Base-by-base conservation (phyloP, 345 rosid species). In the Sapria himalayana region DNA sequence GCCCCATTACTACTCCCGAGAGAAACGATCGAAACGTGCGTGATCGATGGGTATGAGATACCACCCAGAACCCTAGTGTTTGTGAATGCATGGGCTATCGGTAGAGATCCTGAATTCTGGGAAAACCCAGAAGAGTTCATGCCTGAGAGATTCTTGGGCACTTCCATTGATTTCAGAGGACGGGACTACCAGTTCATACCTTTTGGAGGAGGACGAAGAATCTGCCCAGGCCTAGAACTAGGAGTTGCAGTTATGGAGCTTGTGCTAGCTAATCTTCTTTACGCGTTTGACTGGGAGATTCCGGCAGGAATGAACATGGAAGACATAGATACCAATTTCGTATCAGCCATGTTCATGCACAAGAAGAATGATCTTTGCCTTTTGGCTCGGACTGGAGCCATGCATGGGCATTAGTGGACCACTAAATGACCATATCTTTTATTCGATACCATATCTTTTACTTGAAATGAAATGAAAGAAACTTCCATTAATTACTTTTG, bases 71-170 rank as follows among this genome's bases (percentile, higher is more conserved):
- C 69, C 10, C 20, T 41, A 10, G 52, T 70, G 18, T 37, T 25
- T 36, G 61, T 60, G 9, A 66, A 60, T 20, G 45, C 23, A 2
- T 59, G 51, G 54, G 69, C 69, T 0, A 36, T 70, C 4, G 71
- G 74, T 4, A 57, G 67, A 1, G 74, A 64, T 23, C 35, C 49
- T 15, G 62, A 58, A 45, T 48, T 37, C 1, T 60, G 80, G 75
- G 50, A 36, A 50, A 42, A 42, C 1, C 44, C 63, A 0, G 39
- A 54, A 0, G 33, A 45, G 19, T 55, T 61, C 20, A 3, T 5
- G 22, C 65, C 62, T 0, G 62, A 66, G 16, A 52, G 68, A 29
- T 58, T 66, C 27, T 8, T 62, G 1, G 45, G 19, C 3, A 51
- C n/a, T 12, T 31, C 45, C 0, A 17, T 46, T 6, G 57, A 60